Conservation (phyloP, 163 green algal genomes). For the Coccomyxa subellipsoidea region DNA sequence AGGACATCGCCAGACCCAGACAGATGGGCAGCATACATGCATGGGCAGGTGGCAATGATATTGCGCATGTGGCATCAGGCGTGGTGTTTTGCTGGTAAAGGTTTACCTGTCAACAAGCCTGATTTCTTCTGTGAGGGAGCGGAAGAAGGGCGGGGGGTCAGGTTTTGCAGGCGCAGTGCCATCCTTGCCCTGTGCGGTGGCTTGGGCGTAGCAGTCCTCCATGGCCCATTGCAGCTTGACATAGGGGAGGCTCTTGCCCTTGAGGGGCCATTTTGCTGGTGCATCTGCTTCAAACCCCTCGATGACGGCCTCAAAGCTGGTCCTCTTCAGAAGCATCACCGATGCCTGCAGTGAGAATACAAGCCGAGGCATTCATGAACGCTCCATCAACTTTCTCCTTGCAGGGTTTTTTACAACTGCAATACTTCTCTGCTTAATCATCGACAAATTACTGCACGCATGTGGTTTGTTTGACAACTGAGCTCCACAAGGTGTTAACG, state of each 20-base stretch:
- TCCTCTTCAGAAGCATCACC: background rate
- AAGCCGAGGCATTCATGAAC: no score
- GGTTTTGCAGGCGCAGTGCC: background rate
- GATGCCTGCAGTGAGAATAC: background rate
- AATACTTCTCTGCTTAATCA: background rate
- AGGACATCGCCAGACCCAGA: no score
- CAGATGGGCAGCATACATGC: no score
- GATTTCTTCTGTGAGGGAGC: background rate
- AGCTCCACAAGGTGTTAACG: background rate
- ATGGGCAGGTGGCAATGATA: no score
- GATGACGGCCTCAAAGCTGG: background rate
- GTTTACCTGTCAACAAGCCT: background rate
- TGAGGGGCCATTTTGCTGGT: background rate
- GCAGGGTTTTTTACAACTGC: no score
- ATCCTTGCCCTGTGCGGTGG: background rate
- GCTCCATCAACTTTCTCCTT: no score
- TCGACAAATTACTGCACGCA: background rate
- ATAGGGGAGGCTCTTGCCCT: background rate
- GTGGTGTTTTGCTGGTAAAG: background rate
- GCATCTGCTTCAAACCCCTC: background rate
- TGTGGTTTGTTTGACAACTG: background rate
- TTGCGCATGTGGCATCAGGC: background rate
- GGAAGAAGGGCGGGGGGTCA: background rate
- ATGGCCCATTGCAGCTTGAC: background rate
- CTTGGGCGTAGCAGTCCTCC: background rate